A percentile compares a stretch with the other conserved stretches of the same genome.
Evolutionary conservation across 768 basidiomycete genomes (phyloP).

Genomic region (Tulasnella sp.): DNA sequence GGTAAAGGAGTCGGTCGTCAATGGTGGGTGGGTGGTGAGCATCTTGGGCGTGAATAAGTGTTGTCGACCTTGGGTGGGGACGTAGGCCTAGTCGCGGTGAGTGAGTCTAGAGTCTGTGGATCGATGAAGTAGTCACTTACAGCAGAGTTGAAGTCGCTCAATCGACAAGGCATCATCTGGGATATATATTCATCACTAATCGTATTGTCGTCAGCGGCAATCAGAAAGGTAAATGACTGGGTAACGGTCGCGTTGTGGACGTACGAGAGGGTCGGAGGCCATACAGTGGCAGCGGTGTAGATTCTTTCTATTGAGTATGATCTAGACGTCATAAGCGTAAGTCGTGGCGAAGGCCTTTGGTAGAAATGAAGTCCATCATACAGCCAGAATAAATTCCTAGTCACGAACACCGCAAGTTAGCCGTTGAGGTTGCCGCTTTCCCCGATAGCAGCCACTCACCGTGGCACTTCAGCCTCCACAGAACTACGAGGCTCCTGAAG

Average conservation of each 20-base stretch:
- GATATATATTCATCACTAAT: conserved; percentile 22
- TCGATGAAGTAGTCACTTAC: not conserved
- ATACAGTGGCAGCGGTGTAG: conserved; percentile 11
- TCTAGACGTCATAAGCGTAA: not conserved
- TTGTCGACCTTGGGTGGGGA: conserved; percentile 31
- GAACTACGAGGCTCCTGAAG: not conserved
- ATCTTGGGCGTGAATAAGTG: conserved; percentile 20
- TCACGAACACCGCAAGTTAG: not conserved
- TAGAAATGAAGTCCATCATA: not conserved
- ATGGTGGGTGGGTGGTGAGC: conserved; percentile 28
- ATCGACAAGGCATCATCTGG: conserved; percentile 32
- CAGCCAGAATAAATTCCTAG: conserved; percentile 31
- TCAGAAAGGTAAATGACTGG: not conserved
- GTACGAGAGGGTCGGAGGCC: conserved; percentile 21
- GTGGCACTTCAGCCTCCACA: not conserved
- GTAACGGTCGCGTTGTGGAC: not conserved
- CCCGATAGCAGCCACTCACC: not conserved
- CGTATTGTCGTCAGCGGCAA: not conserved
- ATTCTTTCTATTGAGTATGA: conserved; percentile 18
- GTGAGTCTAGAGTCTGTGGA: not conserved
- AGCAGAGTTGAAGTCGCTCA: conserved; percentile 13
- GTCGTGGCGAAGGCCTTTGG: too few relatives aligned
- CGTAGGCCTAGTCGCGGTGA: not conserved
- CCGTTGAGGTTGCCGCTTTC: not conserved
- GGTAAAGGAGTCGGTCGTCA: conserved; percentile 34